Base-by-base conservation (phyloP, 2,329 filamentous ascomycete species). In the Penicillium sp. region DNA sequence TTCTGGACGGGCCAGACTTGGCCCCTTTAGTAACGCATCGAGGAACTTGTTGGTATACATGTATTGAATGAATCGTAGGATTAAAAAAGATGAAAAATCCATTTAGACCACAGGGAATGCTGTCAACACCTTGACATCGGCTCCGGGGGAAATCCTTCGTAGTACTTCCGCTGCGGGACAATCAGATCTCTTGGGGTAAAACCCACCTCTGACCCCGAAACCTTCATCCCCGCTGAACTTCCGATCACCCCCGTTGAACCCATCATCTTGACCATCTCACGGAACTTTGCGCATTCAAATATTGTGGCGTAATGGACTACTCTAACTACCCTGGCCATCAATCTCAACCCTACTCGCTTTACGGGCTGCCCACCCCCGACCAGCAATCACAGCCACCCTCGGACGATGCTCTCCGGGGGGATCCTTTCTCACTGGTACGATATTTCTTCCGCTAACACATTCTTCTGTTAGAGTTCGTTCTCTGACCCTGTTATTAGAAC, bases 271-370 rank as follows among this genome's bases (percentile, higher is more conserved):
- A 42, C 21, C 19, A 34, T 9, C 36, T 21, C 24, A 8, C 26
- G 21, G 16, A 26, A 10, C 7, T 5, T 24, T 23, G 21, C 44
- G 13, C 14, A 21, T 7, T 24, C 33, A 21, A 31, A 21, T 14
- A 16, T 7, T 21, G 43, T 43, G 28, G 26, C 42, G 37, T 44
- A 43, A 86, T 86, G 83, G 82, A 86, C 63, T 86, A 83, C 69
- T 75, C 77, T 49, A 84, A 81, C 69, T 85, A 80, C 62, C 64
- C 74, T 18, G 63, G 65, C 44, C 64, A 68, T 16, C 63, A 64
- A 39, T 71, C 75, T 33, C 79, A 79, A 59, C 70, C 76, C 36
- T 84, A 80, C 62, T 75, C 77, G 34, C 80, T 81, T 57, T 75
- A 81, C 46, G 77, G 76, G 48, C 70, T 82, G 55, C 73, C 79